Conservation (phyloP, 2,329 filamentous ascomycete genomes). For the Microsporum canis region DNA sequence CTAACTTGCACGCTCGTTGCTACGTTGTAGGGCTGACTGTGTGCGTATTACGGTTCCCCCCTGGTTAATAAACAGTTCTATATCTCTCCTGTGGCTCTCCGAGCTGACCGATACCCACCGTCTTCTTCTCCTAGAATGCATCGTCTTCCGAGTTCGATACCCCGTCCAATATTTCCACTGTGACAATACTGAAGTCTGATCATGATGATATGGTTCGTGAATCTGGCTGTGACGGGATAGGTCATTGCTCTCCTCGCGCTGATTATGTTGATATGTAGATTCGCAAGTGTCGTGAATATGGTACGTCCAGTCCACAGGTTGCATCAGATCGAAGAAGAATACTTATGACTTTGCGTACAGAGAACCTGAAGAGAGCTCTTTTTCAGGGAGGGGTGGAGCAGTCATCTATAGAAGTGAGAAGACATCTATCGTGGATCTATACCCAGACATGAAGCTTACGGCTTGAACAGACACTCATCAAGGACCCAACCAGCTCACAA, state of each 20-base stretch:
- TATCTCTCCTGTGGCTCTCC: not conserved
- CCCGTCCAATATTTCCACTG: constrained; percentile 28
- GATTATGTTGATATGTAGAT: constrained; percentile 15
- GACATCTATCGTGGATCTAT: constrained; percentile 3
- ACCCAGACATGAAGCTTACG: constrained; percentile 12
- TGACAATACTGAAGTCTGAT: constrained; percentile 50
- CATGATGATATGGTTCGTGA: constrained; percentile 47
- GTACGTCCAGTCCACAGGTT: constrained; percentile 15
- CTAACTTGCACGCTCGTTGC: not conserved
- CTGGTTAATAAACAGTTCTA: not conserved
- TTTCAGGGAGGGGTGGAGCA: constrained; percentile 40
- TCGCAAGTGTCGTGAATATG: constrained; percentile 20
- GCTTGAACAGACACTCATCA: constrained; percentile 3
- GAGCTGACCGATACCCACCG: not conserved
- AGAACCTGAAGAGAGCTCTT: constrained; percentile 39
- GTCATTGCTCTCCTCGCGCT: constrained; percentile 6
- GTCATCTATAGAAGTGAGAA: constrained; percentile 39
- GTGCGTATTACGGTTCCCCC: constrained; percentile 3
- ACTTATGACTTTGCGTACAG: constrained; percentile 19
- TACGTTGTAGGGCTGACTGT: constrained; percentile 6
- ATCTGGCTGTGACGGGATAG: not conserved
- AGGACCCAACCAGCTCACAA: not conserved
- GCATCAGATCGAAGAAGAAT: not conserved
- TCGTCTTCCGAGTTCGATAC: constrained; percentile 26
- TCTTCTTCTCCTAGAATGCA: not conserved